Base-by-base conservation (phyloP, 2,329 filamentous ascomycete genomes). In the Helotiales sp. region DNA sequence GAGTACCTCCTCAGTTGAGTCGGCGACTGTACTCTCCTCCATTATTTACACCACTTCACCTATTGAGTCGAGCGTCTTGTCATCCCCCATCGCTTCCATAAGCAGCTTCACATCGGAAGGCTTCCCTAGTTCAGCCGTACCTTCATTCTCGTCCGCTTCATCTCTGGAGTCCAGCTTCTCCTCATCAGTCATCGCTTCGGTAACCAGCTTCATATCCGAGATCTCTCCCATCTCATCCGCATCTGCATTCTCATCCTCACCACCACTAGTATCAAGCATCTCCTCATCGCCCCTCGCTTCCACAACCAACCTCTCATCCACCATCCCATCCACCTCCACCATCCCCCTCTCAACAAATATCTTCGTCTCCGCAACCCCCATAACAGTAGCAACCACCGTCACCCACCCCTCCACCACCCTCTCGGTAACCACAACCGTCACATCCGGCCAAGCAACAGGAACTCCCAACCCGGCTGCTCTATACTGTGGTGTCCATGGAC, bases 401-500 rank as follows among this genome's bases (percentile, higher is more conserved):
- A 48, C 60, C 5, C 66, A 68, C 19, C 64, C 69, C 15, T 61
- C 66, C n/a, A 59, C 62, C 15, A 63, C 68, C 1, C 31, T 66
- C 38, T 24, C 31, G 3, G 66, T 70, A 13, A 75, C 72, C 8
- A 66, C 65, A 17, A 74, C 71, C 7, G 63, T 75, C 24, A 62
- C 67, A 12, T 66, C 65, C 13, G 59, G 62, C 54, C 62, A 67
- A 25, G 63, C 66, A 0, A 70, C 70, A 6, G 74, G 73, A 2
- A 64, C 65, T 13, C 73, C 75, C 1, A 62, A 61, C 34, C 61
- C 66, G 1, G 56, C 55, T 3, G 65, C 65, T 19, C 55, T 67
- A 1, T 74, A 77, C 63, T 78, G 75, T 59, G 75, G 74, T 46
- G 68, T 77, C 8, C 71, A 73, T 24, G 75, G 75, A 19, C 49